These are phyloP conservation scores for Tuber magnatum DNA, from an alignment of 495 filamentous ascomycete genomes.

Conservation along the genomic window DNA sequence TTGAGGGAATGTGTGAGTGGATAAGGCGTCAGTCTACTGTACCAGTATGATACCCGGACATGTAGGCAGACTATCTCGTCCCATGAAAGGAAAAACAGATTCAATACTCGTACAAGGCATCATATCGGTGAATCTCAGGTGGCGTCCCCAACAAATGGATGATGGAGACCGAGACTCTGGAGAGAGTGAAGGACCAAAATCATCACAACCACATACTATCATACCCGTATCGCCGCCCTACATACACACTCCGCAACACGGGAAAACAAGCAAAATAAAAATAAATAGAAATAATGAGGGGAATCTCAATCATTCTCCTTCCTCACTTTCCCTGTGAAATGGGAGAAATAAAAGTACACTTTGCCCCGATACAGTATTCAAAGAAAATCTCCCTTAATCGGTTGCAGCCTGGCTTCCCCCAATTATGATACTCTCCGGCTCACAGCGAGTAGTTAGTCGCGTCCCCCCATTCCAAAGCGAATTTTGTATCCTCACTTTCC, in stretches of 20 bases:
- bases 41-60: not conserved
- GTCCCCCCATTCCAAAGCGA: not conserved
- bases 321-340: not conserved
- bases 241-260: not conserved
- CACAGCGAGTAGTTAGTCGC: not conserved
- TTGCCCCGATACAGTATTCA: not conserved
- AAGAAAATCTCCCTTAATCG: not conserved
- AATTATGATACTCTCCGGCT: not conserved
- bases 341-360: not conserved
- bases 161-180: too few species aligned
- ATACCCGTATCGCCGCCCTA: not conserved
- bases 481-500: not conserved
- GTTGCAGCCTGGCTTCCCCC: not conserved
- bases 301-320: not conserved
- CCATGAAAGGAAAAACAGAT: not conserved
- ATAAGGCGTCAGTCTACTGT: too few species aligned
- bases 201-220: not conserved
- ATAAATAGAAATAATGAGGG: not conserved
- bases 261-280: not conserved
- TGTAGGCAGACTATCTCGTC: not conserved
- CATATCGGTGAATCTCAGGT: too few species aligned
- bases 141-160: not conserved
- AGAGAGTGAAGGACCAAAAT: not conserved
- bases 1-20: not conserved
- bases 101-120: too few species aligned